A percentile compares a stretch with the other conserved stretches of the same genome.
Conservation (phyloP, 2,329 filamentous ascomycete species). For the Metarhizium humberi region DNA sequence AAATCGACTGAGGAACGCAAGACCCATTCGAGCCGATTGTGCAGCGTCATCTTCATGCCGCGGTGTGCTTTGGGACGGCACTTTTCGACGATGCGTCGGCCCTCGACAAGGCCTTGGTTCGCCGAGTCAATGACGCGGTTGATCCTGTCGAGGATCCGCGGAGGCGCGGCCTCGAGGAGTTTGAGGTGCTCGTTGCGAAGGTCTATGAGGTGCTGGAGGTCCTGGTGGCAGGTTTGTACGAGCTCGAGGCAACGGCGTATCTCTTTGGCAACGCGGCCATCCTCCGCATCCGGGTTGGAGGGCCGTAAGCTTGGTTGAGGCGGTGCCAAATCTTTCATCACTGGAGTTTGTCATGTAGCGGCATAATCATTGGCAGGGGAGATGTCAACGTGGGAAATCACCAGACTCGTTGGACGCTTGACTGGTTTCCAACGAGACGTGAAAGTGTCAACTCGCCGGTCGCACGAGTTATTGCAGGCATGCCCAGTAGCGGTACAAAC, state of each 20-base stretch:
- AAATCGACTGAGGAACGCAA: constrained; percentile 17
- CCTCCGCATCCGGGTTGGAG: constrained; percentile 11
- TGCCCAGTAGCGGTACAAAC: too few relatives aligned
- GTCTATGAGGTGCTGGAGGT: constrained; percentile 23
- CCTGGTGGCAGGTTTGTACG: constrained; percentile 20
- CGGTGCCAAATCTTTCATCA: background rate
- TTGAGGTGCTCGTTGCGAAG: constrained; percentile 18
- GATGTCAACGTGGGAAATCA: too few relatives aligned
- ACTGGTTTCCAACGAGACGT: too few relatives aligned
- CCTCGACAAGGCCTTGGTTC: constrained; percentile 16
- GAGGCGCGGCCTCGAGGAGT: constrained; percentile 14
- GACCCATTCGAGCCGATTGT: constrained; percentile 15
- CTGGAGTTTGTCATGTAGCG: background rate
- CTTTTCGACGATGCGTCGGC: constrained; percentile 19
- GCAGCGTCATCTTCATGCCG: constrained; percentile 10
- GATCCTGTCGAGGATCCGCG: constrained; percentile 16
- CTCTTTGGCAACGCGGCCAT: constrained; percentile 17
- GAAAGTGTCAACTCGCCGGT: too few relatives aligned
- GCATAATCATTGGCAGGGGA: background rate
- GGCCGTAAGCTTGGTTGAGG: background rate
- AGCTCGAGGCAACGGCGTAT: constrained; percentile 21
- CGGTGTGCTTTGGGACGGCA: constrained; percentile 14
- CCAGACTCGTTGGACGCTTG: too few relatives aligned
- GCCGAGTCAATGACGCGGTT: constrained; percentile 20
- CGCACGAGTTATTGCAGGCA: too few relatives aligned